phyloP scores from a whole-genome alignment of 164 flowering plant genomes.

The Dillenia suffruticosa region DNA sequence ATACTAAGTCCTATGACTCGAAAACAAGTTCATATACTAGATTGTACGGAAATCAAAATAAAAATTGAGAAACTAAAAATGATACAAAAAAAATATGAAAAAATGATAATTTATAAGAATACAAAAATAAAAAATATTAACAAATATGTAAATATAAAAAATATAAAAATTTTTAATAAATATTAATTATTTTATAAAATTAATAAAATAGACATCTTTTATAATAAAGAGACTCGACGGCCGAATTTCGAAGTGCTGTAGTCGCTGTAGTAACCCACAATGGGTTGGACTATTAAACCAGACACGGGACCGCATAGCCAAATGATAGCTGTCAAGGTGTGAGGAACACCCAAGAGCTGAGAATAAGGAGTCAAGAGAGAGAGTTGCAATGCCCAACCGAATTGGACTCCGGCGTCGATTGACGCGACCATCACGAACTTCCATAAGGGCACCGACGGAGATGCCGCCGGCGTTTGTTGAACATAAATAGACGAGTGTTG shows the following conservation, averaged over 20 bases:
- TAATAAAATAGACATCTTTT: too few relatives aligned
- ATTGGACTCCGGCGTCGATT: slow-evolving; percentile 68
- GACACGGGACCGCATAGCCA: slow-evolving; percentile 89
- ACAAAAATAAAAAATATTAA: too few relatives aligned
- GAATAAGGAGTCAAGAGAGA: slow-evolving; percentile 66
- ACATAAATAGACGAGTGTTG: background rate
- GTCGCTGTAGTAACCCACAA: slow-evolving; percentile 63
- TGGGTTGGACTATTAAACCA: slow-evolving; percentile 70
- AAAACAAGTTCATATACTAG: too few relatives aligned
- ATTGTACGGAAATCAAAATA: too few relatives aligned
- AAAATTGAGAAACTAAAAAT: too few relatives aligned
- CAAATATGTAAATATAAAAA: too few relatives aligned
- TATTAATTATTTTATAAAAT: too few relatives aligned
- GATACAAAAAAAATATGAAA: too few relatives aligned
- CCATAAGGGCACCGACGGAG: slow-evolving; percentile 15
- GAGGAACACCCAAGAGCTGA: slow-evolving; percentile 68
- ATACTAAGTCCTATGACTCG: too few relatives aligned
- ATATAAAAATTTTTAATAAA: too few relatives aligned
- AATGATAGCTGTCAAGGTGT: slow-evolving; percentile 60
- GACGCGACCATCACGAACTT: slow-evolving; percentile 43
- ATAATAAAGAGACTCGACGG: slow-evolving; percentile 75
- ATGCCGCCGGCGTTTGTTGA: background rate
- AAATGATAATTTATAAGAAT: too few relatives aligned
- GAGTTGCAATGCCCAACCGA: slow-evolving; percentile 85
- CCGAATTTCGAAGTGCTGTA: slow-evolving; percentile 55